These are phyloP conservation scores for Lentinula detonsa DNA, from an alignment of 768 basidiomycete species.

Conservation along the genomic window DNA sequence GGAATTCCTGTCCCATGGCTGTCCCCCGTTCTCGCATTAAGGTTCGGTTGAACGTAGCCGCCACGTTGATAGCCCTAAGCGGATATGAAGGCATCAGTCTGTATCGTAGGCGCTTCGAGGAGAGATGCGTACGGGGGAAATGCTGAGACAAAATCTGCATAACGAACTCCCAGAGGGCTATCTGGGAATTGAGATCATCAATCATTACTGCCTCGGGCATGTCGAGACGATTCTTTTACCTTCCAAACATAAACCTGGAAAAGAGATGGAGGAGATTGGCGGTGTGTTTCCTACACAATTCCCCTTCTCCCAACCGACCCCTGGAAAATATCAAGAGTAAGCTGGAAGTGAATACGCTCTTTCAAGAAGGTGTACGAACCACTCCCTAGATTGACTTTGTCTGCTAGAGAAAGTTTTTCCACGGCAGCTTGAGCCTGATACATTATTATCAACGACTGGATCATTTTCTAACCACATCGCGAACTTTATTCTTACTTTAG, in stretches of 20 bases:
- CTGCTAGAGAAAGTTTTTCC: conserved; percentile 42
- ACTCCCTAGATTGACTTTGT: conserved; percentile 53
- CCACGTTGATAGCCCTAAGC: conserved; percentile 42
- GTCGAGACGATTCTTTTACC: conserved; percentile 18
- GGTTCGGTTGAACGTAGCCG: conserved; percentile 46
- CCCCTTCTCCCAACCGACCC: conserved; percentile 40
- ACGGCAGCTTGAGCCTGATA: conserved; percentile 42
- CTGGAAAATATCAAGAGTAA: conserved; percentile 11
- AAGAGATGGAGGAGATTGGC: conserved; percentile 37
- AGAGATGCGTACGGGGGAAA: conserved; percentile 37
- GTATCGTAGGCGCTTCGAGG: not conserved
- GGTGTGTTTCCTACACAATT: conserved; percentile 47
- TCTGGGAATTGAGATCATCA: conserved; percentile 19
- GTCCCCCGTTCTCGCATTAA: conserved; percentile 51
- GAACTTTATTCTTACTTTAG: conserved; percentile 29
- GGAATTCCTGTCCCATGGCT: conserved; percentile 56
- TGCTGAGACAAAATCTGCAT: conserved; percentile 39
- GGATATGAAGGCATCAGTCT: not conserved
- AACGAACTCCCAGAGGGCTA: conserved; percentile 44
- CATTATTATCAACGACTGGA: not conserved
- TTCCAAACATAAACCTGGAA: conserved; percentile 46
- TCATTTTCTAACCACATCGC: not conserved
- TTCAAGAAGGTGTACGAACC: conserved; percentile 21
- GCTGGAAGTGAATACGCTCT: not conserved
- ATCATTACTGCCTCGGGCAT: no score